phyloP scores from a whole-genome alignment of 441 rosid genomes.

The Eutrema salsugineum region DNA sequence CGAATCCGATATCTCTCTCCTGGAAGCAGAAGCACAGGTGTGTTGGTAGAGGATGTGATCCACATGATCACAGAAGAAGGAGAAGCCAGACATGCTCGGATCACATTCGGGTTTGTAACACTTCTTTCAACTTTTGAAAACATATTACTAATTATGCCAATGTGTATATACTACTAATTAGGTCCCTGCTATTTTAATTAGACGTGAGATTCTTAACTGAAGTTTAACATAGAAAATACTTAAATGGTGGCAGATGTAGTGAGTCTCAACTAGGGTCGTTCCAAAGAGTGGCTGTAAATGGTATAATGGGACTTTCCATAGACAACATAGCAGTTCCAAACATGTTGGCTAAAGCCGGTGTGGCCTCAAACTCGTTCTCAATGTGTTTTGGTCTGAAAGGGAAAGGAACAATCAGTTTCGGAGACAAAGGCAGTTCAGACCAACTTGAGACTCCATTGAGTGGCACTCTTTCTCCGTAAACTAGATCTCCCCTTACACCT shows the following conservation, averaged over 20 bases:
- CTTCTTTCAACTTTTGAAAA: background rate
- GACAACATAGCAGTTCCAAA: slow-evolving; percentile 67
- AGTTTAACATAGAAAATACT: no score
- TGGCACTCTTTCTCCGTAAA: slow-evolving; percentile 22
- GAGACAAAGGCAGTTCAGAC: slow-evolving; percentile 79
- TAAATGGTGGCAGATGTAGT: slow-evolving; percentile 63
- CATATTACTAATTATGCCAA: background rate
- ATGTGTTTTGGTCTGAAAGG: slow-evolving; percentile 83
- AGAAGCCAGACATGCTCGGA: slow-evolving; percentile 45
- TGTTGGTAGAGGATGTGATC: slow-evolving; percentile 70
- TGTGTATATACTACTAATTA: no score
- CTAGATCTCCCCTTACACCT: background rate
- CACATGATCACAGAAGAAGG: slow-evolving; percentile 57
- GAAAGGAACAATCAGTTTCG: slow-evolving; percentile 82
- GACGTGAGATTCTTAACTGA: no score
- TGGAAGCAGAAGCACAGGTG: slow-evolving; percentile 61
- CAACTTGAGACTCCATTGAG: slow-evolving; percentile 79
- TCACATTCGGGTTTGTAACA: slow-evolving; percentile 74
- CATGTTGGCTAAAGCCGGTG: slow-evolving; percentile 65
- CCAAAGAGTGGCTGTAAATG: slow-evolving; percentile 70
- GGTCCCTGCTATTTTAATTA: no score
- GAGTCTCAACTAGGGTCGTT: slow-evolving; percentile 68
- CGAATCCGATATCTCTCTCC: slow-evolving; percentile 63
- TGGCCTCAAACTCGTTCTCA: slow-evolving; percentile 68
- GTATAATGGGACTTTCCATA: slow-evolving; percentile 86